Conservation (phyloP, 441 rosid genomes). For the Macaranga tanarius region DNA sequence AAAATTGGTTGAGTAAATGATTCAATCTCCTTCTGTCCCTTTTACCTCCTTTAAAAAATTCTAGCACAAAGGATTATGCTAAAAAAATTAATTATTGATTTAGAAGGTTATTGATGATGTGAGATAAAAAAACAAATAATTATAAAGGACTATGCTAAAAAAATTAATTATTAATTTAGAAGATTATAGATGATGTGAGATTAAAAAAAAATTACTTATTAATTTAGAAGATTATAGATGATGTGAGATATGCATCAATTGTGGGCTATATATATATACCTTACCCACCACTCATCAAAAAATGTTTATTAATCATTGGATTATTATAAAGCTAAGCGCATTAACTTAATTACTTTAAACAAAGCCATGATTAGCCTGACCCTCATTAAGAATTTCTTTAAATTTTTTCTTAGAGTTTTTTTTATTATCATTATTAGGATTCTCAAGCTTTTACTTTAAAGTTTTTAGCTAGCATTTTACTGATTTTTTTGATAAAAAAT, state of each 20-base stretch:
- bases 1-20: too few relatives aligned
- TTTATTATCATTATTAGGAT: background rate
- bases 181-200: conserved; percentile 26
- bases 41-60: too few relatives aligned
- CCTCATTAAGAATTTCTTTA: conserved; percentile 3
- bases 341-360: conserved; percentile 30
- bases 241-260: too few relatives aligned
- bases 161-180: too few relatives aligned
- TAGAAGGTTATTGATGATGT: conserved; percentile 23
- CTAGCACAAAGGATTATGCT: too few relatives aligned
- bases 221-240: too few relatives aligned
- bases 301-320: conserved; percentile 9
- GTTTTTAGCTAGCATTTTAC: background rate
- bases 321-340: conserved; percentile 15
- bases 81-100: too few relatives aligned
- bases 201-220: too few relatives aligned
- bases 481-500: too few relatives aligned
- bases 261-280: conserved; percentile 22
- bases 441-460: background rate
- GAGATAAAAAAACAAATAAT: too few relatives aligned
- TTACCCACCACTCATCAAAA: conserved; percentile 32
- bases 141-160: too few relatives aligned
- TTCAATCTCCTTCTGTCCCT: too few relatives aligned
- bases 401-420: background rate
- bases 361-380: conserved; percentile 41